phyloP scores from a whole-genome alignment of 306 rosid species.

The Pyrus betulifolia region DNA sequence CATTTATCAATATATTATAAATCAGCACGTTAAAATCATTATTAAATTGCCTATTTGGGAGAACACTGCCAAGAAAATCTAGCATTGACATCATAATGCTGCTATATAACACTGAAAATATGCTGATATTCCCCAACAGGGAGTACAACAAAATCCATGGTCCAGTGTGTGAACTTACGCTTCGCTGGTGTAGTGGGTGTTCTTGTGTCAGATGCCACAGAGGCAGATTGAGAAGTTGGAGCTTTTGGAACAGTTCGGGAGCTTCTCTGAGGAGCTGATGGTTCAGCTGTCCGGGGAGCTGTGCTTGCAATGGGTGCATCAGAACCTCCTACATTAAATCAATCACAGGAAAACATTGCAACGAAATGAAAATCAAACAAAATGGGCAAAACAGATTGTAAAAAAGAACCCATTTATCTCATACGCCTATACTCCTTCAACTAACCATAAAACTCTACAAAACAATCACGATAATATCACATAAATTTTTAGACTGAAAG shows the following conservation, averaged over 20 bases:
- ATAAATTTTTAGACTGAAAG: not conserved
- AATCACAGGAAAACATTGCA: not conserved
- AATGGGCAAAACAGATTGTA: not conserved
- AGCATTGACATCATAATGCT: not conserved
- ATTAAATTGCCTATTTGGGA: not conserved
- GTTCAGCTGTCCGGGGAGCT: constrained; percentile 50
- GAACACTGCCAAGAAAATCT: not conserved
- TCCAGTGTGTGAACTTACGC: constrained; percentile 36
- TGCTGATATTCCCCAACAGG: not conserved
- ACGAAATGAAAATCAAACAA: constrained; percentile 11
- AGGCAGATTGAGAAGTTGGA: constrained; percentile 58
- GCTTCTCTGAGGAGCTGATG: constrained; percentile 47
- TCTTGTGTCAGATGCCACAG: constrained; percentile 37
- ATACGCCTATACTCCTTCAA: not conserved
- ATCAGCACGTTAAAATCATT: not conserved
- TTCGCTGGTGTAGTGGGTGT: constrained; percentile 43
- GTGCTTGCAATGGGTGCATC: constrained; percentile 42
- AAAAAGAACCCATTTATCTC: not conserved
- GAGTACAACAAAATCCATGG: not conserved
- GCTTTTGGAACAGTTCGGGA: constrained; percentile 51
- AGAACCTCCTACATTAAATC: constrained; percentile 34
- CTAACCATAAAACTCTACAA: not conserved
- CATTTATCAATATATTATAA: too few species aligned
- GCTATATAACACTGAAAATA: not conserved
- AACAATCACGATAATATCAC: not conserved